Conservation (phyloP, 2,329 filamentous ascomycete genomes). For the Colletotrichum godetiae region DNA sequence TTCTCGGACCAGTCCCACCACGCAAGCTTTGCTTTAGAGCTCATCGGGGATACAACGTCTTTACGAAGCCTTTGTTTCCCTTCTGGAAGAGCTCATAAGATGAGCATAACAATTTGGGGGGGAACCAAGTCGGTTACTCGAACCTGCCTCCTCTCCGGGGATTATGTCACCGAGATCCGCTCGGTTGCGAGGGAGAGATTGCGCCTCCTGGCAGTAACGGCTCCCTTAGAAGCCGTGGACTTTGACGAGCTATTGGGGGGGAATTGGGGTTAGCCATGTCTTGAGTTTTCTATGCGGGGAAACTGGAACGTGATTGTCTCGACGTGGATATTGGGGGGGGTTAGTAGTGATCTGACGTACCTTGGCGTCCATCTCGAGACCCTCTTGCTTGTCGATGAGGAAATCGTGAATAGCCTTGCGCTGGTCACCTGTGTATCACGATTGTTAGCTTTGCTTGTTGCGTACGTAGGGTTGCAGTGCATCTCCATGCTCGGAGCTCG, state of each 20-base stretch:
- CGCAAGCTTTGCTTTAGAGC: neutral
- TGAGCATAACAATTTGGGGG: neutral
- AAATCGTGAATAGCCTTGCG: slow-evolving; percentile 94
- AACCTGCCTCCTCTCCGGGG: neutral
- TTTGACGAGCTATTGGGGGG: slow-evolving; percentile 43
- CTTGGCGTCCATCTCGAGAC: slow-evolving; percentile 86
- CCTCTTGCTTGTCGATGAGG: slow-evolving; percentile 87
- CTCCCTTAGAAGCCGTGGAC: slow-evolving; percentile 72
- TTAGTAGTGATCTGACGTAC: slow-evolving; percentile 1
- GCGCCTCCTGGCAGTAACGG: slow-evolving; percentile 46
- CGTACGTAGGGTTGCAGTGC: too few relatives aligned
- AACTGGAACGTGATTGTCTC: neutral
- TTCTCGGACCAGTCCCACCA: slow-evolving; percentile 3
- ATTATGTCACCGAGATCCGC: slow-evolving; percentile 20
- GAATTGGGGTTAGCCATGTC: neutral
- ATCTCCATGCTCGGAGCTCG: neutral
- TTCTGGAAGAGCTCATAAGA: neutral
- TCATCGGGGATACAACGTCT: neutral
- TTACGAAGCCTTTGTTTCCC: neutral
- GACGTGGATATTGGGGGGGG: neutral
- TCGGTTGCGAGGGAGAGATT: slow-evolving; percentile 37
- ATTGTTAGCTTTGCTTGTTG: neutral
- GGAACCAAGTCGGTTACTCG: slow-evolving; percentile 15
- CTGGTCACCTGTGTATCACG: slow-evolving; percentile 74
- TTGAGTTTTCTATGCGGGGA: neutral